Conservation (phyloP, 192 early-diverging fungal species). For the Coemansia sp. region DNA sequence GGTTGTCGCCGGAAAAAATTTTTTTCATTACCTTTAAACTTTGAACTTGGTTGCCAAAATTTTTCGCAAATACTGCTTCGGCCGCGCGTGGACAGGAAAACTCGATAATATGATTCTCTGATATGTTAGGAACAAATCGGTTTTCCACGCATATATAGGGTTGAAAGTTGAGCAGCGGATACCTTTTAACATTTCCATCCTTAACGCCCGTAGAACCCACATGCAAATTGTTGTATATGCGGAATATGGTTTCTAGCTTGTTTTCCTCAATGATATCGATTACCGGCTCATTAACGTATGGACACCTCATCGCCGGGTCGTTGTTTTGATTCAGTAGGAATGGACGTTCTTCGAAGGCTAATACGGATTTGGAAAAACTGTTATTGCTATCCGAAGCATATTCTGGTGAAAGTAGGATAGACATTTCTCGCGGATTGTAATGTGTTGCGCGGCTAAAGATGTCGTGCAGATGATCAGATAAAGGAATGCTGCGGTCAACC, state of each 20-base stretch:
- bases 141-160: neutral
- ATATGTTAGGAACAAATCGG: neutral
- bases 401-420: too few relatives aligned
- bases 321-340: neutral
- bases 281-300: neutral
- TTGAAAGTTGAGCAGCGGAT: neutral
- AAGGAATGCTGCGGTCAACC: neutral
- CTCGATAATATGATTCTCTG: neutral
- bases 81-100: neutral
- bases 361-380: neutral
- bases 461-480: neutral
- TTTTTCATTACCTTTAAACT: neutral
- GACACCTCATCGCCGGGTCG: neutral
- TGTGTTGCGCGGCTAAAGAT: neutral
- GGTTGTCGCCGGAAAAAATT: neutral
- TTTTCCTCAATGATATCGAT: neutral
- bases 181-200: neutral
- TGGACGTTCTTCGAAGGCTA: neutral
- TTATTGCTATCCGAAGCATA: neutral
- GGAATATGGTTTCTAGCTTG: neutral
- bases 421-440: neutral
- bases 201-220: neutral
- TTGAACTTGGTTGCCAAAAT: neutral
- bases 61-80: neutral
- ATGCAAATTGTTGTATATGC: neutral